A percentile compares a stretch with the other conserved stretches of the same genome.
phyloP scores from a whole-genome alignment of 257 asterid species.

The Schizonepeta tenuifolia region DNA sequence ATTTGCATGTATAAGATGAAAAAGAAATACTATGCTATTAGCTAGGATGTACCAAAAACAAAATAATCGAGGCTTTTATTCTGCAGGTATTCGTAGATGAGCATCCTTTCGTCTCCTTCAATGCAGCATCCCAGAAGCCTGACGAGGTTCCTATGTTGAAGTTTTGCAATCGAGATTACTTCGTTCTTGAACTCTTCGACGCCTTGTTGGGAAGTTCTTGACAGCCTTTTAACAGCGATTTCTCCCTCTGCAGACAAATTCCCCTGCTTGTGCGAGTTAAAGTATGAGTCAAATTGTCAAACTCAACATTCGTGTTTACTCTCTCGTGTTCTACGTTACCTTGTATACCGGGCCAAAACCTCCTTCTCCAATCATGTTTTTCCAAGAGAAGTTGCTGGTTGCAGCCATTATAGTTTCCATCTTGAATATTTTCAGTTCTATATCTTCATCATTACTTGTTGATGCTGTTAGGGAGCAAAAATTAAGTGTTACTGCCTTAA shows the following conservation, averaged over 20 bases:
- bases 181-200: slow-evolving; percentile 39
- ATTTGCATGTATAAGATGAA: neutral
- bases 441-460: slow-evolving; percentile 24
- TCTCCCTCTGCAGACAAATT: slow-evolving; percentile 33
- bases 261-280: slow-evolving; percentile 41
- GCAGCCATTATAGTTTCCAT: neutral
- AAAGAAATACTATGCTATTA: no score
- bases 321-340: slow-evolving; percentile 32
- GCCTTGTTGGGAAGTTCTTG: slow-evolving; percentile 47
- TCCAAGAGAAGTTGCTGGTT: slow-evolving; percentile 32
- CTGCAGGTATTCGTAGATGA: slow-evolving; percentile 37
- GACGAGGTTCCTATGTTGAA: slow-evolving; percentile 57
- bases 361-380: slow-evolving; percentile 37
- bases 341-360: slow-evolving; percentile 56
- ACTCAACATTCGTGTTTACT: neutral
- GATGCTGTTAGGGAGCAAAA: neutral
- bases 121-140: slow-evolving; percentile 54
- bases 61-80: slow-evolving; percentile 39
- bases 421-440: slow-evolving; percentile 30
- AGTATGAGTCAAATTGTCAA: neutral
- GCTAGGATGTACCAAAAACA: slow-evolving; percentile 29
- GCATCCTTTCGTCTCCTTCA: slow-evolving; percentile 42
- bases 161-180: slow-evolving; percentile 43
- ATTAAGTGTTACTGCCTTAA: neutral
- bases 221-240: slow-evolving; percentile 57